Conservation (phyloP, 2,329 filamentous ascomycete species). For the Delphinella strobiligena region DNA sequence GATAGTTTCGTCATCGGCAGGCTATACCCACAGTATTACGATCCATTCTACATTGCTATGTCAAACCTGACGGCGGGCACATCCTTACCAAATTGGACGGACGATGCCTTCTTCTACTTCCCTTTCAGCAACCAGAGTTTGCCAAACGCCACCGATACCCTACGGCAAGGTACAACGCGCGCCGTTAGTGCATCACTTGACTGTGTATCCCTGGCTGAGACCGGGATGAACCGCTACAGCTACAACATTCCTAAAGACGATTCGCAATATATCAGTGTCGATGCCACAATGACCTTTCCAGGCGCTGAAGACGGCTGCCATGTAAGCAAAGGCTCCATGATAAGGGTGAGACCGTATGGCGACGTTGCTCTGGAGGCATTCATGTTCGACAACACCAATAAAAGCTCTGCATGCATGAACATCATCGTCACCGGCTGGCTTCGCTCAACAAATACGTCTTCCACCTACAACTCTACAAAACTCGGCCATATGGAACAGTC, state of each 20-base stretch:
- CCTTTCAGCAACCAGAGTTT: conserved; percentile 23
- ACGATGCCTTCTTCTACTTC: conserved; percentile 34
- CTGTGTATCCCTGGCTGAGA: conserved; percentile 20
- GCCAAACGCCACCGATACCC: conserved; percentile 7
- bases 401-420: not conserved
- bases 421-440: conserved; percentile 20
- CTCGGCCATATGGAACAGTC: too few relatives aligned
- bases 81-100: conserved; percentile 38
- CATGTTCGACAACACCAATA: not conserved
- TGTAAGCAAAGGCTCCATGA: not conserved
- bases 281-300: not conserved
- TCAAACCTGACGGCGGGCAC: conserved; percentile 36
- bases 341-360: not conserved
- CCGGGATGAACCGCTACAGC: conserved; percentile 15
- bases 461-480: too few relatives aligned
- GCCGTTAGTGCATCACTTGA: conserved; percentile 24
- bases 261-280: conserved; percentile 3
- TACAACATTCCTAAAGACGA: too few relatives aligned
- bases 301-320: not conserved
- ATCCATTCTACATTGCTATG: conserved; percentile 31
- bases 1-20: not conserved
- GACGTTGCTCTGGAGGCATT: not conserved
- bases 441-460: conserved; percentile 11
- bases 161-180: conserved; percentile 18
- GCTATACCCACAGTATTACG: conserved; percentile 12